phyloP scores from a whole-genome alignment of 345 rosid species.

The Eucalyptus curtisii region DNA sequence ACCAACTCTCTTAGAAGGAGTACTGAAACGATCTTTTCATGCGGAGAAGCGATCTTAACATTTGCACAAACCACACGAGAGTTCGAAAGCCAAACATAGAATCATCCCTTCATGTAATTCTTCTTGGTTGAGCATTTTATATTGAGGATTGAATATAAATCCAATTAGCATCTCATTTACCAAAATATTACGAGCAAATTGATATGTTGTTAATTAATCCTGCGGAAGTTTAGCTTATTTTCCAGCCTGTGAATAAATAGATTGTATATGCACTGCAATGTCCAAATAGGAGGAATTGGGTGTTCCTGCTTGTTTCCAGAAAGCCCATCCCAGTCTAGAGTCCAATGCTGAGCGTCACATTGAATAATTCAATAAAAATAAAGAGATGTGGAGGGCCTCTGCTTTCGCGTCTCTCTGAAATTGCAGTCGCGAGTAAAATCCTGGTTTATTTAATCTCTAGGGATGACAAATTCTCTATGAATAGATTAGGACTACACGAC shows the following conservation, averaged over 20 bases:
- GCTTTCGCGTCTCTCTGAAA: background rate
- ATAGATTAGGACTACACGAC: background rate
- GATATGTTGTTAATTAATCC: background rate
- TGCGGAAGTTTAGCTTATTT: background rate
- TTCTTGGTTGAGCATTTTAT: background rate
- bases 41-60: background rate
- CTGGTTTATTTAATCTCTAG: background rate
- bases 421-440: background rate
- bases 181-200: background rate
- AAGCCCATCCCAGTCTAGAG: background rate
- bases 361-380: background rate
- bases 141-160: background rate
- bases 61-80: background rate
- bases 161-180: background rate
- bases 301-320: background rate
- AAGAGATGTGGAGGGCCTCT: background rate
- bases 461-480: background rate
- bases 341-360: background rate
- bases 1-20: background rate
- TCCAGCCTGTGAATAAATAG: background rate
- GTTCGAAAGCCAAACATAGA: background rate
- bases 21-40: background rate
- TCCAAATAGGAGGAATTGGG: background rate
- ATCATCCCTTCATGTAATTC: background rate
- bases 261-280: background rate